A percentile compares a stretch with the other conserved stretches of the same genome.
Evolutionary conservation across 306 rosid species (phyloP).

Genomic region (Vicia faba): DNA sequence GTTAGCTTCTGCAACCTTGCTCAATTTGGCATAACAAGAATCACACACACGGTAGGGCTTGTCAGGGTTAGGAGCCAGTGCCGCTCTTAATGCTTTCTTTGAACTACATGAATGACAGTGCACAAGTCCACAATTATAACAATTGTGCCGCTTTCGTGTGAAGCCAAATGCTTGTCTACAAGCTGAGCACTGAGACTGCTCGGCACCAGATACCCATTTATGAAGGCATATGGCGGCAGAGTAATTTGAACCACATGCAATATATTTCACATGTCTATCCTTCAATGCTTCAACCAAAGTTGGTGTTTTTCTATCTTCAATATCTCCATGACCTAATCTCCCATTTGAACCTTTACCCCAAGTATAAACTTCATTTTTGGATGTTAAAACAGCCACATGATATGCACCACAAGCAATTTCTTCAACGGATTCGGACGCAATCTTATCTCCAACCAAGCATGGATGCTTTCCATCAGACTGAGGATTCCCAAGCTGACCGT

Average conservation of each 20-base stretch:
- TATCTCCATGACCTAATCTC: slow-evolving; percentile 96
- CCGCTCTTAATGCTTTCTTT: slow-evolving; percentile 86
- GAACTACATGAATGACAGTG: slow-evolving; percentile 99
- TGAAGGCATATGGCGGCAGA: slow-evolving; percentile 97
- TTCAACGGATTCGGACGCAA: slow-evolving; percentile 66
- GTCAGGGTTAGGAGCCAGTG: slow-evolving; percentile 81
- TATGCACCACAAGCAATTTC: slow-evolving; percentile 97
- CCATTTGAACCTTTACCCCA: slow-evolving; percentile 99
- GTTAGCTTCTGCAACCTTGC: slow-evolving; percentile 75
- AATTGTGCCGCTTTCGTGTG: slow-evolving; percentile 95
- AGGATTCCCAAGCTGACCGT: slow-evolving; percentile 98
- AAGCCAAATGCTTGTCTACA: slow-evolving; percentile 98
- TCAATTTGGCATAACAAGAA: slow-evolving; percentile 81
- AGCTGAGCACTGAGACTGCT: slow-evolving; percentile 95
- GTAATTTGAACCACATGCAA: slow-evolving; percentile 90
- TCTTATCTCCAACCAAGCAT: slow-evolving; percentile 79
- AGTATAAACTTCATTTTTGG: slow-evolving; percentile 93
- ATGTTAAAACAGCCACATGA: slow-evolving; percentile 87
- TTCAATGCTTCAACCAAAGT: slow-evolving; percentile 84
- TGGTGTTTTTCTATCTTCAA: slow-evolving; percentile 93
- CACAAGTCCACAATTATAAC: slow-evolving; percentile 98
- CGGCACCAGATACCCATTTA: slow-evolving; percentile 94
- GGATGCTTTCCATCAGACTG: slow-evolving; percentile 87
- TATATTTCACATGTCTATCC: slow-evolving; percentile 86
- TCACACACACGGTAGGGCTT: slow-evolving; percentile 95